Conservation (phyloP, 495 filamentous ascomycete species). For the Extremus antarcticus region DNA sequence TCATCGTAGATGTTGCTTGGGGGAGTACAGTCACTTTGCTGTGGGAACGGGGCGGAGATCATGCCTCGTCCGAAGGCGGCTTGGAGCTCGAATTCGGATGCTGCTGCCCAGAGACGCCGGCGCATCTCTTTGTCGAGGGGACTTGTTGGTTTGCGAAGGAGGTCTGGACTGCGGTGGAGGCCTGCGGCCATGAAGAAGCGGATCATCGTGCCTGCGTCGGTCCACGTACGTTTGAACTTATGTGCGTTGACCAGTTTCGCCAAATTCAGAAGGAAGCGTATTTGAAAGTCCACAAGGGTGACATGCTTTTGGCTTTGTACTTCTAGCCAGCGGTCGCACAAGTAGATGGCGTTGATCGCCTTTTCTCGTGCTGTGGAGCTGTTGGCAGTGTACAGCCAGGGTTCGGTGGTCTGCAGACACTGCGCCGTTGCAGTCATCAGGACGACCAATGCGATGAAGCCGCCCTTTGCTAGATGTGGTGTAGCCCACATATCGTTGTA, state of each 20-base stretch:
- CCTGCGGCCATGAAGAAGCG: conserved; percentile 23
- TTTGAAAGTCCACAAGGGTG: conserved; percentile 18
- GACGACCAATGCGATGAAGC: conserved; percentile 15
- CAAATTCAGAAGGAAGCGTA: conserved; percentile 15
- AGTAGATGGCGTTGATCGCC: conserved; percentile 12
- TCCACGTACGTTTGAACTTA: conserved; percentile 20
- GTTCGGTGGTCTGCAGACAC: conserved; percentile 8
- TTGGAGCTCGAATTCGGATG: conserved; percentile 20
- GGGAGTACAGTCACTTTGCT: conserved; percentile 16
- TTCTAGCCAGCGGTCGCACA: conserved; percentile 18
- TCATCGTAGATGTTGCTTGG: conserved; percentile 20
- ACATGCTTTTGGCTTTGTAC: conserved; percentile 22
- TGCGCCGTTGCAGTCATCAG: conserved; percentile 13
- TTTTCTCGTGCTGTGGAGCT: conserved; percentile 13
- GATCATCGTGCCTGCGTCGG: conserved; percentile 16
- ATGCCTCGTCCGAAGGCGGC: conserved; percentile 20
- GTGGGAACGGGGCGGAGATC: conserved; percentile 8
- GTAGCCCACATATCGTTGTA: conserved; percentile 15
- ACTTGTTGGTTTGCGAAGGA: conserved; percentile 15
- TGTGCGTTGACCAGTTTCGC: conserved; percentile 5
- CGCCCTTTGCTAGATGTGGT: background rate
- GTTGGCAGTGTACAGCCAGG: conserved; percentile 11
- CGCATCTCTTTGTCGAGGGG: conserved; percentile 22
- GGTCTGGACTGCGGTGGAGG: conserved; percentile 18
- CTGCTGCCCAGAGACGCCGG: conserved; percentile 18